Evolutionary conservation across 2,329 filamentous ascomycete species (phyloP), one percentile per base, ranked within the genome.

Genomic region (Aspergillus spinulosporus): DNA sequence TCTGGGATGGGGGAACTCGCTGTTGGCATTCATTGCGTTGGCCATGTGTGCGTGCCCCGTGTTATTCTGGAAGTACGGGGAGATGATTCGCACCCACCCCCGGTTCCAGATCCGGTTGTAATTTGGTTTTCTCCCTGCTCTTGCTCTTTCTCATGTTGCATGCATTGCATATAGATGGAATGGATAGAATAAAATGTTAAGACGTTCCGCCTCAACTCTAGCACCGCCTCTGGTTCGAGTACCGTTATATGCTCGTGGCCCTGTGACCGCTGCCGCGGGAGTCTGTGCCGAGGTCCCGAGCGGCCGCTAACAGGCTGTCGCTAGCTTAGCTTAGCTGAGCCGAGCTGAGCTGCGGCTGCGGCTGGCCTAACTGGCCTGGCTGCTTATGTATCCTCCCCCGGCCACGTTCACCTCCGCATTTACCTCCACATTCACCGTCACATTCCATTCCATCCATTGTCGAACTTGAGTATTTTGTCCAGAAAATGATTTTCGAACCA

Each of bases 1-100:
- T 0, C 63, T 85, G 6, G 84, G 85, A 0, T 86, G 84, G 71
- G 86, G 84, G 0, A 85, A 84, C 58, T 78, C 74, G 9, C 50
- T 84, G 51, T 63, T 85, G 3, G 82, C 72, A 0, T 83, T 85
- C 53, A 74, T 84, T 45, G 72, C 75, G 3, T 31, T 82, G 12
- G 75, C 68, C 0, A 66, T 81, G 56, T 74, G 82, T 36, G 80
- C 78, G 0, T 74, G 80, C 3, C 79, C 81, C 5, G 3, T 63
- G 29, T 34, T 60, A 14, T 62, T 64, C 32, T 62, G 53, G 56
- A 56, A 53, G 42, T 63, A 62, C 46, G 63, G 62, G 2, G 57
- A 58, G 47, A 14, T 14, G 34, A 62, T 62, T 31, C 56, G 58
- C 15, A 61, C 57, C 15, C 53, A 62, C 57, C 60, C 62, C 3